Conservation (phyloP, 2,329 filamentous ascomycete genomes). For the Colletotrichum endophyticum region DNA sequence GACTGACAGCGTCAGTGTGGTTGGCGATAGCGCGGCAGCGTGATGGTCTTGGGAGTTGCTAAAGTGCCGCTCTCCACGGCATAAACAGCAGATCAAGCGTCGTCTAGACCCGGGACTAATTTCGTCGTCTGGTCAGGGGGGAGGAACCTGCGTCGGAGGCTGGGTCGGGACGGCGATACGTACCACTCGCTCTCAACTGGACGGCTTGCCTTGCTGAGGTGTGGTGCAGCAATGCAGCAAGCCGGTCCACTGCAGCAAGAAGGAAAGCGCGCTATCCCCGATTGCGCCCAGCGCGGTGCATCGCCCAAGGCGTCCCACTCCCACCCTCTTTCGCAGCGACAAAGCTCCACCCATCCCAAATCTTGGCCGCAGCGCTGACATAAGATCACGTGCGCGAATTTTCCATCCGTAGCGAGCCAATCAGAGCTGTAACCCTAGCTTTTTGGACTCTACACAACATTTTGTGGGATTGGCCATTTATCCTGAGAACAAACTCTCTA, state of each 20-base stretch:
- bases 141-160: neutral
- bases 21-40: conserved; percentile 15
- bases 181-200: neutral
- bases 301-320: neutral
- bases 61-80: neutral
- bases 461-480: conserved; percentile 13
- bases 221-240: neutral
- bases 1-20: conserved; percentile 20
- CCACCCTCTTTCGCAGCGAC: neutral
- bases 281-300: neutral
- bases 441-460: conserved; percentile 18
- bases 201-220: neutral
- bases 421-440: conserved; percentile 10
- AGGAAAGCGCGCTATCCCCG: neutral
- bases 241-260: neutral
- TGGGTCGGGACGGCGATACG: neutral
- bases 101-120: conserved; percentile 14
- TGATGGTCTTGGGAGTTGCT: neutral
- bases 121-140: conserved; percentile 21
- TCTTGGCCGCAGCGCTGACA: neutral
- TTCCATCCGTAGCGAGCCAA: neutral
- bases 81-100: conserved; percentile 19
- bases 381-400: neutral
- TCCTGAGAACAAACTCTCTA: conserved; percentile 17
- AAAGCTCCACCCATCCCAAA: neutral